Evolutionary conservation across 805 yeast genomes (phyloP), one percentile per base, ranked within the genome.

Genomic region (Wickerhamomyces silvicola): DNA sequence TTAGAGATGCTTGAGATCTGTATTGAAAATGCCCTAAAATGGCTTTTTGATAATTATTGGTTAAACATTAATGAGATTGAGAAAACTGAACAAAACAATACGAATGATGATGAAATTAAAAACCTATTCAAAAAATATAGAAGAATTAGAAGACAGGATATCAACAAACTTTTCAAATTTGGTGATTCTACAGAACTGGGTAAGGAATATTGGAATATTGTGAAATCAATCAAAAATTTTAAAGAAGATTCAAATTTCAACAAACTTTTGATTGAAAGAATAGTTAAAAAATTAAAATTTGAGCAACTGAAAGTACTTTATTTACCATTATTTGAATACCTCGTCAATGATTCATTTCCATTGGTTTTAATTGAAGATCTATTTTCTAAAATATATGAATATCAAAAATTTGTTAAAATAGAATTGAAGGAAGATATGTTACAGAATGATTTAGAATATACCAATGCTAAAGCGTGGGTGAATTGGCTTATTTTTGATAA

Each of bases 41-140:
- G 97, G 97, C 59, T 90, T 3, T 68, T 68, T 54, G 68, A 62
- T 3, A 66, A 80, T 46, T 90, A 78, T 57, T 90, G 98, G 98
- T 40, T 54, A 12, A 60, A 54, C 20, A 28, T 33, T 22, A 46
- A 33, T 19, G 29, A 35, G 3, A 17, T n/a, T 6, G 33, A 33
- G 3, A 41, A 23, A 2, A 39, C 39, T 16, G 37, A 24, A 3
- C 45, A 32, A 28, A 42, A 42, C 32, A 10, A 20, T 18, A 26
- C 29, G 15, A 21, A 21, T 10, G 28, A 22, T 4, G 45, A 32
- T 24, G 37, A 38, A 5, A 30, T 66, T n/a, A 62, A 58, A 25
- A 57, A 47, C 4, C 45, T 57, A 24, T 51, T 77, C 30, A 69
- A 73, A 38, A 50, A 47, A 4, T 72, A 70, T 55, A 68, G 77